Conservation (phyloP, 139 green algal genomes). For the Coelastrella sp. region DNA sequence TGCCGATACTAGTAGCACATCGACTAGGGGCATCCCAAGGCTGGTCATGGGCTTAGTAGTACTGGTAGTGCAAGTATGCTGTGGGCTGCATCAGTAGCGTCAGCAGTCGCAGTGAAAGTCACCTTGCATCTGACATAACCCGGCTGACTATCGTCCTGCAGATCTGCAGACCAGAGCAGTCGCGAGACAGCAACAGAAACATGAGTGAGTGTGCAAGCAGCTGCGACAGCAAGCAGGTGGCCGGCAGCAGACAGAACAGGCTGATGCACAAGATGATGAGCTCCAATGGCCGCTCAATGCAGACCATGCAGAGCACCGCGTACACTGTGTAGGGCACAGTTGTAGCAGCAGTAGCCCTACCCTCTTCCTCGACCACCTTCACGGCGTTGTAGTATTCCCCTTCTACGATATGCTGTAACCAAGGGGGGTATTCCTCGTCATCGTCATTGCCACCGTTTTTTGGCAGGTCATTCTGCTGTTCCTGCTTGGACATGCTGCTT, state of each 20-base stretch:
- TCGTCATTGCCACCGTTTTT: background rate
- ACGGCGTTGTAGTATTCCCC: constrained; percentile 15
- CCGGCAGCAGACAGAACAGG: too few species aligned
- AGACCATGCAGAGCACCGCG: background rate
- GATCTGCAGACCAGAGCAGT: background rate
- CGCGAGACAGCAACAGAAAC: background rate
- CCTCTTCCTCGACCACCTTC: background rate
- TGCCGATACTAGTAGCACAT: too few species aligned
- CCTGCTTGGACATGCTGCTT: background rate
- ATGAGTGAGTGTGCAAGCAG: background rate
- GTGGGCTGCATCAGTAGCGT: background rate
- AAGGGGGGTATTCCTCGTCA: constrained; percentile 33
- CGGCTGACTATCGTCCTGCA: background rate
- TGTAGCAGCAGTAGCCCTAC: background rate
- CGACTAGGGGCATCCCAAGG: too few species aligned
- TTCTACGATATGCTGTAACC: constrained; percentile 29
- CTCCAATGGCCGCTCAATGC: background rate
- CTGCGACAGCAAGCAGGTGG: background rate
- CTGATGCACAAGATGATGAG: background rate
- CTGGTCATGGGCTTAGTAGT: background rate
- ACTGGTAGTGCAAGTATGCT: background rate
- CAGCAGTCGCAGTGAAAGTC: background rate
- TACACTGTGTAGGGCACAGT: background rate
- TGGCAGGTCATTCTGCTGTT: background rate
- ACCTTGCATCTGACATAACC: constrained; percentile 34